These are phyloP conservation scores for Panus rudis DNA, from an alignment of 768 basidiomycete species.

Conservation along the genomic window DNA sequence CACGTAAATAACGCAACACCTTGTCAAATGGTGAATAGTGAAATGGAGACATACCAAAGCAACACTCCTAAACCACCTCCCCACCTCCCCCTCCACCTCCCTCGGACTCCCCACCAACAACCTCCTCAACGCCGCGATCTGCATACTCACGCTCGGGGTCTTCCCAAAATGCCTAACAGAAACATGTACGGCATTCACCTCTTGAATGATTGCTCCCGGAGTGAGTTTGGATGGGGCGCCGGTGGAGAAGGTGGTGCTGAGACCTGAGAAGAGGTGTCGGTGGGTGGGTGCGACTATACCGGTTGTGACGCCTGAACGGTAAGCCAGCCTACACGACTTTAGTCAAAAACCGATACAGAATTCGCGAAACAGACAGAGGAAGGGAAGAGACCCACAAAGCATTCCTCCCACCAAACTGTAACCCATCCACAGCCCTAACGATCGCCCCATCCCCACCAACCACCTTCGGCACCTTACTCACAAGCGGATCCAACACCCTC, in stretches of 20 bases:
- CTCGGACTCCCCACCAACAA: slow-evolving; percentile 42
- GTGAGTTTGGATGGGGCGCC: slow-evolving; percentile 34
- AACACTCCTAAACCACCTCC: slow-evolving; percentile 27
- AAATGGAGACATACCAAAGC: slow-evolving; percentile 16
- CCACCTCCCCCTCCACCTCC: slow-evolving; percentile 24
- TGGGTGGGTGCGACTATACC: slow-evolving; percentile 32
- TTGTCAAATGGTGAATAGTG: neutral
- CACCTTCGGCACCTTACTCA: slow-evolving; percentile 33
- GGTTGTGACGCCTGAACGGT: slow-evolving; percentile 39
- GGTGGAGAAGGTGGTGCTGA: slow-evolving; percentile 36
- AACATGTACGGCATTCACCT: slow-evolving; percentile 33
- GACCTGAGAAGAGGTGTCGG: slow-evolving; percentile 29
- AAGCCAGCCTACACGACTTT: slow-evolving; percentile 45
- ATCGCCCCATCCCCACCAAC: slow-evolving; percentile 37
- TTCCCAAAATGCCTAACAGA: slow-evolving; percentile 35
- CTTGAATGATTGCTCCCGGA: slow-evolving; percentile 35
- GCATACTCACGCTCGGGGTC: slow-evolving; percentile 59
- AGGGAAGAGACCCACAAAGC: slow-evolving; percentile 18
- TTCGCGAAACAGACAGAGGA: neutral
- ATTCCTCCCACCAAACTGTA: slow-evolving; percentile 38
- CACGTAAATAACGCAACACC: neutral
- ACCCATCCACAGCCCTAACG: slow-evolving; percentile 56
- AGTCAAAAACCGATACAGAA: neutral
- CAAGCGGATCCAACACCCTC: slow-evolving; percentile 39
- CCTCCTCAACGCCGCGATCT: slow-evolving; percentile 65